Evolutionary conservation across 768 basidiomycete species (phyloP).

Genomic region (Russula sp.): DNA sequence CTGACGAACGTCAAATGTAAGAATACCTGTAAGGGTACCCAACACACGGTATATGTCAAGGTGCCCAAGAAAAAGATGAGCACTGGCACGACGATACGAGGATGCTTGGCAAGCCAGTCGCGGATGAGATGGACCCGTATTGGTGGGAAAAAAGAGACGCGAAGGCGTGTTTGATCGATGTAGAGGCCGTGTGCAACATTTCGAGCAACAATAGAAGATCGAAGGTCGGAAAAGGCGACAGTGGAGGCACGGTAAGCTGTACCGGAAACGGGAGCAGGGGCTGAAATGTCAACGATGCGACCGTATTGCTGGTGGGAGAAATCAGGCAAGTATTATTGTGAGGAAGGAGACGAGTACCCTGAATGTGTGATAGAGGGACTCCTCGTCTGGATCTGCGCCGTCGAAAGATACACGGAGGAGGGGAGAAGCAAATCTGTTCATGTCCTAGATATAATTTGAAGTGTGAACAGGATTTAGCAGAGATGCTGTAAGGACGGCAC

Average conservation of each 20-base stretch:
- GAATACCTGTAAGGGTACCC: not conserved
- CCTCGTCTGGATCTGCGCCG: constrained; percentile 81
- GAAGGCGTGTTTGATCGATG: constrained; percentile 40
- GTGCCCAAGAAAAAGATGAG: constrained; percentile 85
- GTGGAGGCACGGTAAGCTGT: constrained; percentile 62
- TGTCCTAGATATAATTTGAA: constrained; percentile 49
- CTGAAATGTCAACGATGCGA: constrained; percentile 58
- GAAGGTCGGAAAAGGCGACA: constrained; percentile 55
- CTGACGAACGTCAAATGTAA: constrained; percentile 35
- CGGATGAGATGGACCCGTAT: constrained; percentile 61
- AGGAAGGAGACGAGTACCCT: constrained; percentile 44
- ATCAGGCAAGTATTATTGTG: constrained; percentile 10
- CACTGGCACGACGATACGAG: constrained; percentile 74
- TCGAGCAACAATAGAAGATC: constrained; percentile 73
- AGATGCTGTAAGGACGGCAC: constrained; percentile 31
- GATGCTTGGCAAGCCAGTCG: constrained; percentile 83
- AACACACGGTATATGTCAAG: constrained; percentile 74
- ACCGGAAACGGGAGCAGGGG: constrained; percentile 55
- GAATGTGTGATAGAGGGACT: constrained; percentile 69
- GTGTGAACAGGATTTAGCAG: not conserved
- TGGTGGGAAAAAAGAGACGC: constrained; percentile 55
- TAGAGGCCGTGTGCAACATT: constrained; percentile 68
- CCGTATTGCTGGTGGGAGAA: constrained; percentile 63
- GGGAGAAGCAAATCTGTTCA: constrained; percentile 72
- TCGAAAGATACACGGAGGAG: constrained; percentile 78